A percentile compares a stretch with the other conserved stretches of the same genome.
phyloP scores from a whole-genome alignment of 2,329 filamentous ascomycete genomes.

The Botrytis hyacinthi region DNA sequence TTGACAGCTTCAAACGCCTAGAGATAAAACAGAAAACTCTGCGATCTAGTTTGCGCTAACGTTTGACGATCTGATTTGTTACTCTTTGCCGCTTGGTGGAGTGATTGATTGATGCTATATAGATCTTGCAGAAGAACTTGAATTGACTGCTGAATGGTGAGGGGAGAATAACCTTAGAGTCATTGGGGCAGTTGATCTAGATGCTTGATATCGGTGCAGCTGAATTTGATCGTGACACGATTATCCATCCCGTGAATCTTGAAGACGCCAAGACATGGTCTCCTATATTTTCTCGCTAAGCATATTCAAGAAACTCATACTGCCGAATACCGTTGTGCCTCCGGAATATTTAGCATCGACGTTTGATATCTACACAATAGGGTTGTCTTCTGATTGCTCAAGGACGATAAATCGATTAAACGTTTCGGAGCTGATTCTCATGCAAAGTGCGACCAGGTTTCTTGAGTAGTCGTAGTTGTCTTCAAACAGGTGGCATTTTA shows the following conservation, averaged over 20 bases:
- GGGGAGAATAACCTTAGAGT: fast-evolving
- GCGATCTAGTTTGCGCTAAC: too few relatives aligned
- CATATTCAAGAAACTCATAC: neutral
- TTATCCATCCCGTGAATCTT: neutral
- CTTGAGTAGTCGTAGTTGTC: fast-evolving
- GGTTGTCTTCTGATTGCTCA: neutral
- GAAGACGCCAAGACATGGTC: neutral
- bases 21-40: neutral
- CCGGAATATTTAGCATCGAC: fast-evolving
- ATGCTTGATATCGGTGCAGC: neutral
- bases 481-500: fast-evolving
- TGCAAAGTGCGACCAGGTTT: fast-evolving
- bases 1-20: neutral
- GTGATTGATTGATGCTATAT: neutral
- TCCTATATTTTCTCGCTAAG: neutral
- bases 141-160: fast-evolving
- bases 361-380: fast-evolving
- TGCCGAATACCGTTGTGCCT: neutral
- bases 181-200: neutral
- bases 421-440: neutral
- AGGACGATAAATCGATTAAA: neutral
- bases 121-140: fast-evolving
- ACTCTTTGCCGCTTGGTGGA: neutral
- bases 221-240: neutral
- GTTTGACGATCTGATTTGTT: neutral